Percentiles rank a stretch among this genome's conserved stretches.
phyloP scores from a whole-genome alignment of 176 grass and related monocot species.

The Musa acuminata region DNA sequence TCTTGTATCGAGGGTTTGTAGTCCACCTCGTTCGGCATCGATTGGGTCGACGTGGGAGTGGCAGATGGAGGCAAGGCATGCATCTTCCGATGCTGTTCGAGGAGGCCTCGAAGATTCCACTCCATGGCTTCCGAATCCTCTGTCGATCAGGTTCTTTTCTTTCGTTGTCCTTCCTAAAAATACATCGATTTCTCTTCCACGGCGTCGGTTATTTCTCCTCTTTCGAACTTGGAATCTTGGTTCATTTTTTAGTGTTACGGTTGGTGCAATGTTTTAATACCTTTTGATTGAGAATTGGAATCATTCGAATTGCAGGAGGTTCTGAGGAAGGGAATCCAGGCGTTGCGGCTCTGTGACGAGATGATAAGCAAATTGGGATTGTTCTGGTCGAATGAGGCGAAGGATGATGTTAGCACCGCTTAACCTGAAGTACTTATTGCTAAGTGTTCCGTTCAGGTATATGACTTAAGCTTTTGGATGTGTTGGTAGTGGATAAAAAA shows the following conservation, averaged over 20 bases:
- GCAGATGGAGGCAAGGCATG: conserved; percentile 41
- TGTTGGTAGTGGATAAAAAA: too few relatives aligned
- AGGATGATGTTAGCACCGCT: conserved; percentile 87
- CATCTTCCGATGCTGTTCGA: conserved; percentile 68
- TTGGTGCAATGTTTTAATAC: background rate
- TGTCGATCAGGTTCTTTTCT: conserved; percentile 41
- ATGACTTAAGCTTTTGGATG: background rate
- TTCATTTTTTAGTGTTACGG: too few relatives aligned
- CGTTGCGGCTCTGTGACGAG: conserved; percentile 61
- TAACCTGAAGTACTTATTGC: conserved; percentile 83
- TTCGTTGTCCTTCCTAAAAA: background rate
- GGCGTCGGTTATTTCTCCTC: background rate
- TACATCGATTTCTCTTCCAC: background rate
- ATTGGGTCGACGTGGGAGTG: conserved; percentile 1
- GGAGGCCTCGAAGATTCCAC: conserved; percentile 63
- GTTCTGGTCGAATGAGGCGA: conserved; percentile 85
- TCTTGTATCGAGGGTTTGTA: background rate
- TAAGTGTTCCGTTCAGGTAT: conserved; percentile 4
- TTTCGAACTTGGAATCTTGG: background rate
- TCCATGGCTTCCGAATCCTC: conserved; percentile 51
- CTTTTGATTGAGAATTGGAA: background rate
- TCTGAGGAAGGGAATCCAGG: conserved; percentile 49
- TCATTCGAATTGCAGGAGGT: conserved; percentile 9
- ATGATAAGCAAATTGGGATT: conserved; percentile 82
- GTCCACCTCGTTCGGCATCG: background rate